Base-by-base conservation (phyloP, 352 stramenopile genomes). In the Phytophthora pluvialis region DNA sequence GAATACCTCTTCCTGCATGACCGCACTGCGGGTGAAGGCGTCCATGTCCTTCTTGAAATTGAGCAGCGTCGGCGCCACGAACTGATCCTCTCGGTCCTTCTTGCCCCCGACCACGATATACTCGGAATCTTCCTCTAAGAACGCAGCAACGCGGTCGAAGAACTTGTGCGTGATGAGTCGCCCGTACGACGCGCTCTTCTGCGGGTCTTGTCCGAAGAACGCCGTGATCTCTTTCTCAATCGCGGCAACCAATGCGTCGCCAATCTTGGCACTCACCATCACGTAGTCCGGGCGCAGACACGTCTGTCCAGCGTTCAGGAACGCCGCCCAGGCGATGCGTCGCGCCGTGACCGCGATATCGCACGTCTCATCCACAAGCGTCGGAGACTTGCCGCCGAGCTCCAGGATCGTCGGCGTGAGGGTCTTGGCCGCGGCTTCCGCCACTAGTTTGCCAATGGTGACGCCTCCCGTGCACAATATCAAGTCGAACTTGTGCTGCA, bases 1-100 rank as follows among this genome's bases (percentile, higher is more conserved):
- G 75, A 99, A 99, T 31, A 99, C 93, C 75, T 99, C 96, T 52
- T 99, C 89, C 21, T 84, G 70, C 85, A 98, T 97, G 25, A 81
- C 72, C 2, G 83, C 76, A 51, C 81, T 93, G 10, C 25, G 60
- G 0, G 80, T 48, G 44, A 90, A 91, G 9, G 73, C 77, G 1
- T 55, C 58, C 5, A 77, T 56, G 42, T 91, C 78, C 33, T 67
- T 73, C 71, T 96, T 90, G 47, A 97, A 88, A 62, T 97, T 86
- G 50, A 99, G 65, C 33, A 98, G 78, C 39, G 94, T 98, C 11
- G 93, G 92, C 0, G 75, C 81, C 28, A 98, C 70, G 80, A 83
- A 98, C 43, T 74, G 74, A 5, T 95, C 86, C 5, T 80, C 75
- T 25, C 64, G 75, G 32, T 97, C 75, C 26, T 86, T 73, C 11